These are phyloP conservation scores for Diplosphaera chodatii DNA, from an alignment of 139 green algal genomes.

Conservation along the genomic window DNA sequence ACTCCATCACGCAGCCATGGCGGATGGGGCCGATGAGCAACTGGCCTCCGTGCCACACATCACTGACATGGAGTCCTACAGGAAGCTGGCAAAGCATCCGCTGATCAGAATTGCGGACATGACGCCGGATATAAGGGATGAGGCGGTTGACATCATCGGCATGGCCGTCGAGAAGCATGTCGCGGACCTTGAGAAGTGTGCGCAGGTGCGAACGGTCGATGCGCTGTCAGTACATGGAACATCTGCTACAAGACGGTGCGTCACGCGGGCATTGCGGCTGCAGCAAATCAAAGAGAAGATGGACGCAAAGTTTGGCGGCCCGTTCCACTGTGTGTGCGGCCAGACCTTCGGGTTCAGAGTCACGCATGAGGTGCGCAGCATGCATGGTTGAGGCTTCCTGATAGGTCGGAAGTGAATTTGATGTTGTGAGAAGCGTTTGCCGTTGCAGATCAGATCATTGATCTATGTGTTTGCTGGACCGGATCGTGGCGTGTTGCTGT, in stretches of 20 bases:
- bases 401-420: too few relatives aligned
- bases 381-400: too few relatives aligned
- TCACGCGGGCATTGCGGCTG: too few relatives aligned
- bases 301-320: conserved; percentile 88
- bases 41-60: not conserved
- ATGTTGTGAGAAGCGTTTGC: too few relatives aligned
- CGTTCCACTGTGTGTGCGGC: conserved; percentile 26
- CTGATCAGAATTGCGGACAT: conserved; percentile 79
- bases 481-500: not conserved
- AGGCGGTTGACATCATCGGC: conserved; percentile 81
- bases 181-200: conserved; percentile 75
- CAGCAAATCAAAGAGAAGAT: conserved; percentile 88
- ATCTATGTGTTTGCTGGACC: not conserved
- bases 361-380: not conserved
- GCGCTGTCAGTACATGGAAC: too few relatives aligned
- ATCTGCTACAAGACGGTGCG: too few relatives aligned
- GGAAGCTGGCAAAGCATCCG: conserved; percentile 66
- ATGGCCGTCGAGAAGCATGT: conserved; percentile 74
- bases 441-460: not conserved
- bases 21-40: not conserved
- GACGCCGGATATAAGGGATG: conserved; percentile 73
- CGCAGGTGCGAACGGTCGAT: too few relatives aligned
- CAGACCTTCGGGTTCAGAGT: not conserved
- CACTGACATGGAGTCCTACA: conserved; percentile 44
- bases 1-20: too few relatives aligned